Conservation (phyloP, 495 filamentous ascomycete genomes). For the Neurospora tetrasperma region DNA sequence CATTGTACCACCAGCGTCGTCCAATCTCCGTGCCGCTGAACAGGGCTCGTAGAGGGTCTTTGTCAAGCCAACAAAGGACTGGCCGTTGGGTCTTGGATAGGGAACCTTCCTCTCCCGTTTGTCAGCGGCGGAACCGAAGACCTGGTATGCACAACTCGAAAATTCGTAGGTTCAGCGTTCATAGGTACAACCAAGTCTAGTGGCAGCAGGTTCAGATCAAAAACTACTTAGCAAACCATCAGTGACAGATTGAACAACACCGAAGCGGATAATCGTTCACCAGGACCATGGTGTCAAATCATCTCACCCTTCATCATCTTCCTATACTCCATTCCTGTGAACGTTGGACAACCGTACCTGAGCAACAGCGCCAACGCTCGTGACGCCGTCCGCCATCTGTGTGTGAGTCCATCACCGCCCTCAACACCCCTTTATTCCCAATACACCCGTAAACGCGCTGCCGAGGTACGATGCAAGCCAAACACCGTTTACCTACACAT, state of each 20-base stretch:
- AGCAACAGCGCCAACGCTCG: background rate
- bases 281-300: background rate
- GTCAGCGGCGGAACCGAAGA: no score
- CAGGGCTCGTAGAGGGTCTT: background rate
- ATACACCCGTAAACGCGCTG: background rate
- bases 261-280: background rate
- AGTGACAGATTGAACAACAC: background rate
- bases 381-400: background rate
- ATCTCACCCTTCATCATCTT: background rate
- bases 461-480: background rate
- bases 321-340: background rate
- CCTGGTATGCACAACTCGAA: no score
- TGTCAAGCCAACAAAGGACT: background rate
- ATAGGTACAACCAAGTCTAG: no score
- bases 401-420: background rate
- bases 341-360: background rate
- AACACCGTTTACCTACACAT: background rate
- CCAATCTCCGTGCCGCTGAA: background rate
- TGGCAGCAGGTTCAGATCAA: no score
- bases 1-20: background rate
- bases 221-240: background rate
- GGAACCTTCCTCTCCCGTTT: background rate
- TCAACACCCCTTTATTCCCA: background rate
- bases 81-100: background rate
- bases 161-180: no score